Evolutionary conservation across 192 early-diverging fungal species (phyloP), one percentile per base, ranked within the genome.

Genomic region (Coemansia erecta): DNA sequence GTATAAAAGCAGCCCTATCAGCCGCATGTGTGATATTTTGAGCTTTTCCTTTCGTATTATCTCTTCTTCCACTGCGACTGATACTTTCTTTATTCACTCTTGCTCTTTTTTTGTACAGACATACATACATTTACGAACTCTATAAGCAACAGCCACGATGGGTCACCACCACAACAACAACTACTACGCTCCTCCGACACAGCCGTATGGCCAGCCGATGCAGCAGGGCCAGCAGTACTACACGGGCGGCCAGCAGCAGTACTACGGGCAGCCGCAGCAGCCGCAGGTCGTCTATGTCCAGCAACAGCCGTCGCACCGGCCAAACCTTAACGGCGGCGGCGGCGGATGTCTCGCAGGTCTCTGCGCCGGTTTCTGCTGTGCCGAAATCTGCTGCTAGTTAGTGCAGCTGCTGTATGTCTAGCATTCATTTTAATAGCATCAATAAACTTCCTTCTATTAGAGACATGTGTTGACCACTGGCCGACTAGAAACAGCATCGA

Each of bases 251-350:
- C 53, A 22, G 12, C 58, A 60, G 19, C 40, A 55, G 4, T 26
- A 49, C 41, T 60, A 62, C 15, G 60, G 23, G 8, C 62, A 62
- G 45, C 56, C 52, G 26, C 56, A 60, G 28, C 70, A 73, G 53
- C 42, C 66, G 0, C 72, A 69, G 43, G 58, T 71, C 11, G 62
- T 71, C 18, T 71, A 71, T 46, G 68, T 71, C 37, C 57, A 64
- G 8, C 31, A 55, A 1, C 22, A 15, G 17, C 39, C 58, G 13
- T 44, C 50, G 50, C 40, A 58, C 10, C 8, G 37, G 4, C 37
- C 37, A 8, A 5, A 55, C 10, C 39, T 55, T 18, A 15, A 13
- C 18, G 53, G 53, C 51, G 13, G 45, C 7, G 33, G 51, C 13
- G 64, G 49, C 22, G 53, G 52, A 18, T 56, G 52, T 17, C 41